Evolutionary conservation across 108 stramenopile species (phyloP).

Genomic region (Nitzschia sp.): DNA sequence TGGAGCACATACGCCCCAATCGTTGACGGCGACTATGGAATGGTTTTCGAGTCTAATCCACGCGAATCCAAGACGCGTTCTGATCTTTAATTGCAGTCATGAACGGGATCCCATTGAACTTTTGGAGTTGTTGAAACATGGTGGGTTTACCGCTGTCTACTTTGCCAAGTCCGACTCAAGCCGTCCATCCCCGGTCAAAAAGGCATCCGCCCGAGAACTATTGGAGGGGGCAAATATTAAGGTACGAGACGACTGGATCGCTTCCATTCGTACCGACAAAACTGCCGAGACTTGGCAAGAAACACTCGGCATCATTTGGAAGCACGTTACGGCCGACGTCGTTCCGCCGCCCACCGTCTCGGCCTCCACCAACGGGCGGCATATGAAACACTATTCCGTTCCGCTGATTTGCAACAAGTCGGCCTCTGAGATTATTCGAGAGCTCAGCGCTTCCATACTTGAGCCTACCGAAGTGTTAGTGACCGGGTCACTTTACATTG

Average conservation of each 20-base stretch:
- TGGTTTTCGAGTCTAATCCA: constrained; percentile 45
- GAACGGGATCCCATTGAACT: constrained; percentile 80
- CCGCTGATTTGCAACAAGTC: constrained; percentile 21
- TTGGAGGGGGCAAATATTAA: constrained; percentile 31
- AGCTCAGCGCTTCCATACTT: neutral
- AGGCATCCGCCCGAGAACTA: constrained; percentile 46
- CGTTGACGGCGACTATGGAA: constrained; percentile 58
- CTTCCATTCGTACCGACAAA: neutral
- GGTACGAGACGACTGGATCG: constrained; percentile 7
- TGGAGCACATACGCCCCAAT: constrained; percentile 80
- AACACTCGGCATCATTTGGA: constrained; percentile 49
- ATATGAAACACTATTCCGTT: constrained; percentile 8
- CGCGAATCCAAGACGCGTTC: constrained; percentile 12
- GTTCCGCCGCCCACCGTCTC: neutral
- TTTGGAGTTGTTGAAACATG: constrained; percentile 28
- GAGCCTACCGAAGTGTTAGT: constrained; percentile 54
- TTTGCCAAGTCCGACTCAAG: constrained; percentile 65
- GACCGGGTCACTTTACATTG: constrained; percentile 82
- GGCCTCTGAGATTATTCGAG: constrained; percentile 14
- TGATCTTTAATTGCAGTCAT: constrained; percentile 85
- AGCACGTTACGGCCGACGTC: constrained; percentile 11
- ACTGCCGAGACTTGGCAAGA: constrained; percentile 45
- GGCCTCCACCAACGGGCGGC: neutral
- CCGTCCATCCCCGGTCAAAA: constrained; percentile 68
- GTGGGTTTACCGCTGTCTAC: constrained; percentile 51